A percentile compares a stretch with the other conserved stretches of the same genome.
Conservation (phyloP, 441 rosid species). For the Erodium trifolium region DNA sequence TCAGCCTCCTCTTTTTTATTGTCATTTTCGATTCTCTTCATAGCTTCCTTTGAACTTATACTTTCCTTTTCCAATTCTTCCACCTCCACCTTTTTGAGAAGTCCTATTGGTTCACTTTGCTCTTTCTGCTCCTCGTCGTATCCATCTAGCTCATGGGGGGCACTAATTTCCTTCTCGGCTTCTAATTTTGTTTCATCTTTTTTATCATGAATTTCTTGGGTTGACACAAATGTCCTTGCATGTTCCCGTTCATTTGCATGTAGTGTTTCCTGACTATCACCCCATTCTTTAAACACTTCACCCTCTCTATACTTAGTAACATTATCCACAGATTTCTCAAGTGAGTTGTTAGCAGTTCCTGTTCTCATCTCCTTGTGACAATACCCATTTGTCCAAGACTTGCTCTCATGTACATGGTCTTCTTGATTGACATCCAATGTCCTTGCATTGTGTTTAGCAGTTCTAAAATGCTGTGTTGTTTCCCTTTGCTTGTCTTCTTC, state of each 20-base stretch:
- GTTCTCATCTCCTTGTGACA: constrained; percentile 20
- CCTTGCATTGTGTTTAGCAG: constrained; percentile 1
- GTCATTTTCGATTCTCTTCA: constrained; percentile 18
- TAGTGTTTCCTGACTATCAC: constrained; percentile 19
- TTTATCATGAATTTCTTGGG: constrained; percentile 17
- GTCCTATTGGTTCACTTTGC: constrained; percentile 21
- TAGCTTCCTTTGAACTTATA: constrained; percentile 18
- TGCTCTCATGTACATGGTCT: constrained; percentile 21
- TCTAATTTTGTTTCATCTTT: constrained; percentile 17
- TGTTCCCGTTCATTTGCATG: constrained; percentile 17
- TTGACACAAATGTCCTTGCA: constrained; percentile 18
- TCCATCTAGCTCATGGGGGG: constrained; percentile 16
- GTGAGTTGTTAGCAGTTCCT: constrained; percentile 5
- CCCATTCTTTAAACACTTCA: constrained; percentile 17
- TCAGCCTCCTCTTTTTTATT: constrained; percentile 17
- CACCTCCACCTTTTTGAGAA: constrained; percentile 17
- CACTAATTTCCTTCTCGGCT: constrained; percentile 12
- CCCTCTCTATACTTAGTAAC: constrained; percentile 8
- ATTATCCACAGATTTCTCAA: constrained; percentile 20
- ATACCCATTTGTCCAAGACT: constrained; percentile 17
- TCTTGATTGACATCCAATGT: constrained; percentile 17
- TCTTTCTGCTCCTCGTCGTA: constrained; percentile 18
- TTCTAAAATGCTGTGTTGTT: constrained; percentile 5
- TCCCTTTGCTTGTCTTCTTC: constrained; percentile 23
- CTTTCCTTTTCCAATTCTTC: constrained; percentile 19